A percentile compares a stretch with the other conserved stretches of the same genome.
Evolutionary conservation across 768 basidiomycete species (phyloP).

Genomic region (Amanita jacksonii): DNA sequence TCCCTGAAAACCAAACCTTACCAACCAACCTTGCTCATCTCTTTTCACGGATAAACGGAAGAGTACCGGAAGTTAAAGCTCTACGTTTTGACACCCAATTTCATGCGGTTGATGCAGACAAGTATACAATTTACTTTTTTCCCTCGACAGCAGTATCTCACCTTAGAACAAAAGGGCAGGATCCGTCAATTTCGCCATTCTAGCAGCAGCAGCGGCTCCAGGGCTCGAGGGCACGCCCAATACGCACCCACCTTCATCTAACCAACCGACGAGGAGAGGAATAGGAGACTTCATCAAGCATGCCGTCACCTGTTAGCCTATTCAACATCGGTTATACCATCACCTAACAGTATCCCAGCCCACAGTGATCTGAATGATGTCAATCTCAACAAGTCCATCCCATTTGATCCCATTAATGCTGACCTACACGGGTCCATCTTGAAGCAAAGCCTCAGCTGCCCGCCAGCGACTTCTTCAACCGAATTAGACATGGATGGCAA

Average conservation of each 20-base stretch:
- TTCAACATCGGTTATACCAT: not conserved
- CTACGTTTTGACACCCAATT: constrained; percentile 34
- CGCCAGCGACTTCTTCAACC: constrained; percentile 16
- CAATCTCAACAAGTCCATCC: constrained; percentile 19
- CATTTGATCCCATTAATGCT: constrained; percentile 14
- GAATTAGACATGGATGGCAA: constrained; percentile 22
- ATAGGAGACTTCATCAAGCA: constrained; percentile 19
- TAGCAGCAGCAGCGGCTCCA: constrained; percentile 15
- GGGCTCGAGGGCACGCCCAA: constrained; percentile 14
- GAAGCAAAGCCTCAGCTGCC: constrained; percentile 20
- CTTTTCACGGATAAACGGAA: constrained; percentile 25
- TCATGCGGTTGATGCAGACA: constrained; percentile 17
- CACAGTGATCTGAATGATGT: constrained; percentile 21
- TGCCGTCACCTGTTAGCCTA: constrained; percentile 15
- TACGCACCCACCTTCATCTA: constrained; percentile 10
- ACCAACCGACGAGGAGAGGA: constrained; percentile 12
- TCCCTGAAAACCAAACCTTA: constrained; percentile 33
- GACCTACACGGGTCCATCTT: constrained; percentile 24
- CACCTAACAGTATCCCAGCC: constrained; percentile 6
- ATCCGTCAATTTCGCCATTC: constrained; percentile 14
- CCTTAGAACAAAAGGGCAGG: not conserved
- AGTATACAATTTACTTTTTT: constrained; percentile 23
- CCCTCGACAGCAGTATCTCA: constrained; percentile 16
- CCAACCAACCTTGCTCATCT: constrained; percentile 20
- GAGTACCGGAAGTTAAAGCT: constrained; percentile 26